Conservation (phyloP, 2,329 filamentous ascomycete species). For the Gnomoniopsis smithogilvyi region DNA sequence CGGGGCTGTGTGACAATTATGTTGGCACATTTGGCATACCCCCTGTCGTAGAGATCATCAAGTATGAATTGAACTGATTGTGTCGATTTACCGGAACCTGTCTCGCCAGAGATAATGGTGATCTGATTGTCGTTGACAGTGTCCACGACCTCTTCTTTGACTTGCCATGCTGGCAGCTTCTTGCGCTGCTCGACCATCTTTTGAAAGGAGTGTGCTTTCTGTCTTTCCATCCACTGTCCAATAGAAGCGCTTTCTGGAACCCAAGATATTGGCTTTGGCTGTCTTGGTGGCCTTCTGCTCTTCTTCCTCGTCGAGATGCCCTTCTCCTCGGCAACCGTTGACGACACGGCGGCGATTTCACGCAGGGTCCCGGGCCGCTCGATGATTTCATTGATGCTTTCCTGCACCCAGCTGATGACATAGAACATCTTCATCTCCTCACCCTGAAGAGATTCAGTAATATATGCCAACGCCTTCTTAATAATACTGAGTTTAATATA, state of each 20-base stretch:
- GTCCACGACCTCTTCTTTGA: conserved; percentile 71
- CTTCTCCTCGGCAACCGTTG: conserved; percentile 58
- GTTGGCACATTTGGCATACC: conserved; percentile 74
- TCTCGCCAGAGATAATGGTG: conserved; percentile 95
- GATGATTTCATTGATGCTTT: conserved; percentile 77
- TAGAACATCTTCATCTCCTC: conserved; percentile 89
- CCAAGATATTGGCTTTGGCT: conserved; percentile 63
- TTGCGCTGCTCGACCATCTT: conserved; percentile 73
- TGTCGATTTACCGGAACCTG: conserved; percentile 93
- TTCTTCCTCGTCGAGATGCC: conserved; percentile 23
- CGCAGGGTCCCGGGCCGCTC: conserved; percentile 78
- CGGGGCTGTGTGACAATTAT: conserved; percentile 96
- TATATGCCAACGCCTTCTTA: conserved; percentile 70
- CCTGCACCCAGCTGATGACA: conserved; percentile 87
- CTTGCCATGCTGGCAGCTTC: conserved; percentile 81
- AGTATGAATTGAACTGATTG: conserved; percentile 95
- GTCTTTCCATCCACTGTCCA: conserved; percentile 67
- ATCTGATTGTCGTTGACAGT: conserved; percentile 78
- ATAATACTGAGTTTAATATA: conserved; percentile 91
- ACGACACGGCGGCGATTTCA: conserved; percentile 78
- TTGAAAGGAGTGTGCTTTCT: conserved; percentile 62
- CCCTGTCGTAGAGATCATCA: conserved; percentile 78
- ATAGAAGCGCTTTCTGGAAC: conserved; percentile 56
- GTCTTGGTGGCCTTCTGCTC: conserved; percentile 36
- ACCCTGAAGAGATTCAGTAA: conserved; percentile 67